Conservation (phyloP, 768 basidiomycete genomes). For the Leccinum boreale region DNA sequence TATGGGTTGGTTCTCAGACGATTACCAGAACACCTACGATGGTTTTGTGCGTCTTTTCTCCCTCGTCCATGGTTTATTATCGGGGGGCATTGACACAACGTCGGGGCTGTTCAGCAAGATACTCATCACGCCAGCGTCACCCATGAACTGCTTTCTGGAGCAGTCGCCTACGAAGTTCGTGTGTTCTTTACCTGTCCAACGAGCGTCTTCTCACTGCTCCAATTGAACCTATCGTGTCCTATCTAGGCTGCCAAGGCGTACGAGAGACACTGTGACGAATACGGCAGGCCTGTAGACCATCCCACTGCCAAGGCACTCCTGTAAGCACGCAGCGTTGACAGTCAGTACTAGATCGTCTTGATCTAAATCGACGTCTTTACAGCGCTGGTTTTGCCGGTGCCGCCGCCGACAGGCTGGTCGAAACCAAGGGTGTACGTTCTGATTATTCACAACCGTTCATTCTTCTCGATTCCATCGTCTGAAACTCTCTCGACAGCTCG, state of each 20-base stretch:
- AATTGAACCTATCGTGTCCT: not conserved
- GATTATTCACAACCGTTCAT: not conserved
- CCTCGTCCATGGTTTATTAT: not conserved
- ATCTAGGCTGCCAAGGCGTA: conserved; percentile 18
- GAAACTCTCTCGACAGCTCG: not conserved
- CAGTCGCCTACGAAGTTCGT: conserved; percentile 18
- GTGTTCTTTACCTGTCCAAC: not conserved
- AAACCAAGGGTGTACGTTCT: conserved; percentile 22
- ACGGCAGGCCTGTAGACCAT: conserved; percentile 18
- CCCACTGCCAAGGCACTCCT: conserved; percentile 20
- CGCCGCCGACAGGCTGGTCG: conserved; percentile 1
- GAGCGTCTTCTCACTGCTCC: not conserved
- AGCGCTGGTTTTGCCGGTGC: conserved; percentile 13
- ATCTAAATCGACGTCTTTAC: not conserved
- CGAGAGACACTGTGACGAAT: conserved; percentile 7
- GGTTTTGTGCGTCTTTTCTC: conserved; percentile 4
- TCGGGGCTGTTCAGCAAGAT: conserved; percentile 5
- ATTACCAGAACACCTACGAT: not conserved
- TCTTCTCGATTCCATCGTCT: not conserved
- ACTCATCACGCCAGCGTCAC: conserved; percentile 1
- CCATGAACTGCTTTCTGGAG: conserved; percentile 20
- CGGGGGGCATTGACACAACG: not conserved
- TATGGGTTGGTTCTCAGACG: conserved; percentile 10
- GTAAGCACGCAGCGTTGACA: conserved; percentile 5
- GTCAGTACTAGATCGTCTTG: not conserved